Conservation (phyloP, 345 rosid species). For the Rhizophora mangle region DNA sequence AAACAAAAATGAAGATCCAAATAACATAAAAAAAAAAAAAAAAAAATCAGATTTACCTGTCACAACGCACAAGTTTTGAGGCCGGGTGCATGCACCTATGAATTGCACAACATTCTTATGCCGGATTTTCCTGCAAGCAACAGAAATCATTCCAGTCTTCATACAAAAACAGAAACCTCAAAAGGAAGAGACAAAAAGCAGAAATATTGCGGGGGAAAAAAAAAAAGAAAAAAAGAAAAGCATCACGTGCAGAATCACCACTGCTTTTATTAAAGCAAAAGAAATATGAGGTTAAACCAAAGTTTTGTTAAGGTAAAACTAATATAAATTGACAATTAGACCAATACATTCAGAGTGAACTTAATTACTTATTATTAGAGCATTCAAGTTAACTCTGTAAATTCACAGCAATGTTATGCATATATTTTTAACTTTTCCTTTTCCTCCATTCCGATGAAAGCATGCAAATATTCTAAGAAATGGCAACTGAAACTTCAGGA, state of each 20-base stretch:
- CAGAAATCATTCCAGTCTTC: conserved; percentile 5
- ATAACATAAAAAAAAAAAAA: neutral
- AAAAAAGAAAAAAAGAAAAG: too few species aligned
- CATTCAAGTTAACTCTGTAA: too few species aligned
- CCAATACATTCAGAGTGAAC: neutral
- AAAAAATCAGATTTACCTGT: conserved; percentile 53
- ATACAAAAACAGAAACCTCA: conserved; percentile 11
- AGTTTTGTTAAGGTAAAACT: neutral
- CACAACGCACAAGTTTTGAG: conserved; percentile 84
- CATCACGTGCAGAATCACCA: conserved; percentile 1
- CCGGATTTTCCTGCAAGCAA: conserved; percentile 69
- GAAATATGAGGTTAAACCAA: neutral
- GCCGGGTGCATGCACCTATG: conserved; percentile 85
- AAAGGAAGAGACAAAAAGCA: neutral
- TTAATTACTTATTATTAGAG: neutral
- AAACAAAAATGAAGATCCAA: too few species aligned
- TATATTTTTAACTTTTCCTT: too few species aligned
- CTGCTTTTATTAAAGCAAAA: neutral
- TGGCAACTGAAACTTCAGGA: neutral
- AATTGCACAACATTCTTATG: conserved; percentile 94
- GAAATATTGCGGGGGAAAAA: too few species aligned
- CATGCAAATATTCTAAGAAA: neutral
- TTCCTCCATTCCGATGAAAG: neutral
- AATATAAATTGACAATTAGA: neutral
- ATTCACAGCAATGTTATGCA: too few species aligned